Conservation (phyloP, 106 monocot genomes). For the Iris macrosiphon region DNA sequence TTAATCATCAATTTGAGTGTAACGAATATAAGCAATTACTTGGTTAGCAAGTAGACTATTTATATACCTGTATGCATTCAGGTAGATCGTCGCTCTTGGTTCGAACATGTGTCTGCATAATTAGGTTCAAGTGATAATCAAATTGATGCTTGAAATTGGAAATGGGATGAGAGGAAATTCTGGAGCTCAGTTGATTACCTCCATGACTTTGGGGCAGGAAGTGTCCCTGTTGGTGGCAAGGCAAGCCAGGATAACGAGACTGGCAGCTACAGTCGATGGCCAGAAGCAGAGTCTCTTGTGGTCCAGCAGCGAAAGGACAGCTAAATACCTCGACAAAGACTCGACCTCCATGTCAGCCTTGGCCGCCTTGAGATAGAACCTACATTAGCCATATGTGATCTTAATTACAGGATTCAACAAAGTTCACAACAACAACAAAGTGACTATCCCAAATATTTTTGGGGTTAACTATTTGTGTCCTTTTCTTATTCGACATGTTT, state of each 20-base stretch:
- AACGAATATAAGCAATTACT: not conserved
- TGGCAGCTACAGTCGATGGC: constrained; percentile 94
- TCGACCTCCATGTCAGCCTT: constrained; percentile 49
- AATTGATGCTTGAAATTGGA: not conserved
- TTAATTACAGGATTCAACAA: too few relatives aligned
- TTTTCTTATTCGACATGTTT: too few relatives aligned
- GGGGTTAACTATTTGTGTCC: too few relatives aligned
- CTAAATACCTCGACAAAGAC: constrained; percentile 59
- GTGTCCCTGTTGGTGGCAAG: constrained; percentile 44
- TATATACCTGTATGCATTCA: constrained; percentile 74
- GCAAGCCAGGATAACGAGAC: constrained; percentile 83
- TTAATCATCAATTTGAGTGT: not conserved
- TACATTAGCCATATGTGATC: constrained; percentile 9
- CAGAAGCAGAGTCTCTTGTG: constrained; percentile 74
- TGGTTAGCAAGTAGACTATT: too few relatives aligned
- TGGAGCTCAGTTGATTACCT: constrained; percentile 33
- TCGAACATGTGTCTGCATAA: constrained; percentile 75
- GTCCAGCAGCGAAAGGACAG: constrained; percentile 63
- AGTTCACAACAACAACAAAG: too few relatives aligned
- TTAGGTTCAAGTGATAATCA: not conserved
- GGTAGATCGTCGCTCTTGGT: constrained; percentile 78
- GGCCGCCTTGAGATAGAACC: constrained; percentile 95
- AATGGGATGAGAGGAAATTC: not conserved
- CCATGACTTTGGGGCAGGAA: constrained; percentile 64
- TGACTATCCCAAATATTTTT: too few relatives aligned